phyloP scores from a whole-genome alignment of 768 basidiomycete genomes.

The Pleurotus salmoneostramineus region DNA sequence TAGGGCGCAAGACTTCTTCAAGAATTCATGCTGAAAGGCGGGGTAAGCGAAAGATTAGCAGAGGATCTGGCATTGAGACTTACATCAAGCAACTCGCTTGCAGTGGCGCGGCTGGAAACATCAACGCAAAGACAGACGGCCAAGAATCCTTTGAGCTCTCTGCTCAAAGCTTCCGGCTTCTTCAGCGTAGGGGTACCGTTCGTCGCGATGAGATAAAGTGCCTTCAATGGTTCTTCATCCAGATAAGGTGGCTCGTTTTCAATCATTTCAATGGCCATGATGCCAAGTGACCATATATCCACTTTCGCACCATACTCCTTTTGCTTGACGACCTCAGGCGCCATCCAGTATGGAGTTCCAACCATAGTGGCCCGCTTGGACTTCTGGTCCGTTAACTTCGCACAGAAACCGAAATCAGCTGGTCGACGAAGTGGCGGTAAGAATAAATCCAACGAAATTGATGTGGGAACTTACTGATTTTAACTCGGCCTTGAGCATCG shows the following conservation, averaged over 20 bases:
- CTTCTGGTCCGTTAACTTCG: constrained; percentile 93
- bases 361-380: constrained; percentile 99
- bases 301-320: constrained; percentile 97
- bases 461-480: not conserved
- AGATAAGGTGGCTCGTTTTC: constrained; percentile 96
- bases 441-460: too few relatives aligned
- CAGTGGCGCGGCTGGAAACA: constrained; percentile 89
- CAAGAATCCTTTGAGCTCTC: constrained; percentile 92
- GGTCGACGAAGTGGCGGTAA: not conserved
- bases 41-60: constrained; percentile 3
- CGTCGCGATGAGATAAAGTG: constrained; percentile 93
- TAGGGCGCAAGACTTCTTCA: constrained; percentile 82
- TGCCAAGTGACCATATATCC: constrained; percentile 95
- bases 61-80: constrained; percentile 20
- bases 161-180: constrained; percentile 88
- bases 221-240: constrained; percentile 93
- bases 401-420: constrained; percentile 98
- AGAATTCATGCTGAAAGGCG: constrained; percentile 78
- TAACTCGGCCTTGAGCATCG: constrained; percentile 83
- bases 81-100: constrained; percentile 80
- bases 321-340: constrained; percentile 96
- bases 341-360: constrained; percentile 98
- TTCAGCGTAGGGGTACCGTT: constrained; percentile 98
- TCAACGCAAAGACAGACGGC: constrained; percentile 99
- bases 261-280: constrained; percentile 99